phyloP scores from a whole-genome alignment of 129 eudicot genomes.

The Tagetes erecta region DNA sequence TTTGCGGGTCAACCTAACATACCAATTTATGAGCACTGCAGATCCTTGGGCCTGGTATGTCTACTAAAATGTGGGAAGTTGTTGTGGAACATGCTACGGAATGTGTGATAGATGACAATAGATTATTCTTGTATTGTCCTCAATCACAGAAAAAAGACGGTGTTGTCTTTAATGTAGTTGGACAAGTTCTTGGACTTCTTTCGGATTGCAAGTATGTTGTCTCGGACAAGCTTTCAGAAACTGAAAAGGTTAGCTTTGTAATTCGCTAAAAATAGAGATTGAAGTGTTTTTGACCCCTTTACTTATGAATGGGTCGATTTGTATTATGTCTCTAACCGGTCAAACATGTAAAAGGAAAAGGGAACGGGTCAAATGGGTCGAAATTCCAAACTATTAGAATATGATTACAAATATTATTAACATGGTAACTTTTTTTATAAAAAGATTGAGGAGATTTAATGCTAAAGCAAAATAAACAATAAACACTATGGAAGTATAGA shows the following conservation, averaged over 20 bases:
- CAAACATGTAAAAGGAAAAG: not conserved
- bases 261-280: not conserved
- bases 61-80: conserved; percentile 89
- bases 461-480: not conserved
- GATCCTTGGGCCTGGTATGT: conserved; percentile 95
- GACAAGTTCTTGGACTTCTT: conserved; percentile 70
- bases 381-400: not conserved
- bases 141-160: conserved; percentile 47
- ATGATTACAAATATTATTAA: not conserved
- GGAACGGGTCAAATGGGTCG: not conserved
- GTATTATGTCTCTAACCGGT: not conserved
- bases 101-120: conserved; percentile 66
- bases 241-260: conserved; percentile 56
- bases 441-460: not conserved
- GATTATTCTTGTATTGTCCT: conserved; percentile 56
- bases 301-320: not conserved
- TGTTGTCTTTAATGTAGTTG: conserved; percentile 78
- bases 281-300: not conserved
- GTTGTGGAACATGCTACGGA: conserved; percentile 83
- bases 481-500: not conserved
- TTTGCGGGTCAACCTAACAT: not conserved
- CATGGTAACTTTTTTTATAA: not conserved
- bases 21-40: conserved; percentile 26
- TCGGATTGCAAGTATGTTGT: conserved; percentile 54
- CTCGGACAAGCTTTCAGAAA: conserved; percentile 56